A percentile compares a stretch with the other conserved stretches of the same genome.
phyloP scores from a whole-genome alignment of 495 filamentous ascomycete genomes.

The Penicillium verhagenii region DNA sequence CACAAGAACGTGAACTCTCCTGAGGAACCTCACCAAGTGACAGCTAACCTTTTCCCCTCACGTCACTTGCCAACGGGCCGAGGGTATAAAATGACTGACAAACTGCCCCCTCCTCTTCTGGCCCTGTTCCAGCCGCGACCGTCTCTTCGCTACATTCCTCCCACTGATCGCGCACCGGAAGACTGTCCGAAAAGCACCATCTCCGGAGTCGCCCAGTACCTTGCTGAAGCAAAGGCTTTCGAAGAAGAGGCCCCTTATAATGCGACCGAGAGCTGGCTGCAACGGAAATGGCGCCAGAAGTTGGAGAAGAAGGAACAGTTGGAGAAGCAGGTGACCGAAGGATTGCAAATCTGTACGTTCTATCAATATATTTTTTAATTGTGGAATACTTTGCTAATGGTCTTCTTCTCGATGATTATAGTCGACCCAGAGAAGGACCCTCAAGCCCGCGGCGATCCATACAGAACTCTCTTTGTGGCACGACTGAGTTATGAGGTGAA shows the following conservation, averaged over 20 bases:
- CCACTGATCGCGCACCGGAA: slow-evolving; percentile 79
- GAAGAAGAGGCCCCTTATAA: slow-evolving; percentile 70
- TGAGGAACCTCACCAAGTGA: slow-evolving; percentile 16
- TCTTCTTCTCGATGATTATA: slow-evolving; percentile 25
- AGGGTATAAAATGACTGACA: slow-evolving; percentile 75
- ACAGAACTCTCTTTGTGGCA: slow-evolving; percentile 90
- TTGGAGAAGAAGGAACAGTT: slow-evolving; percentile 69
- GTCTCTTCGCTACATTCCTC: slow-evolving; percentile 84
- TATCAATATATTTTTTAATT: slow-evolving; percentile 3
- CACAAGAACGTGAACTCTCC: slow-evolving; percentile 24
- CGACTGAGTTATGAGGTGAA: slow-evolving; percentile 86
- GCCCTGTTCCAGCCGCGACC: slow-evolving; percentile 93
- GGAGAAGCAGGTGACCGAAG: slow-evolving; percentile 64
- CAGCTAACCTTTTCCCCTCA: slow-evolving; percentile 12
- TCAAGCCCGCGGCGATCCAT: slow-evolving; percentile 87
- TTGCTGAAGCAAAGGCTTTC: slow-evolving; percentile 67
- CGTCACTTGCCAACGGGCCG: slow-evolving; percentile 3
- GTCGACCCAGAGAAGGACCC: slow-evolving; percentile 68
- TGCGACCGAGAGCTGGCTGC: slow-evolving; percentile 89
- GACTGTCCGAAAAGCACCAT: slow-evolving; percentile 68
- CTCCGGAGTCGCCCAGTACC: slow-evolving; percentile 67
- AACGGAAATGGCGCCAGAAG: slow-evolving; percentile 76
- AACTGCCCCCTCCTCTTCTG: slow-evolving; percentile 87
- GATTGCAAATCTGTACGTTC: slow-evolving; percentile 64
- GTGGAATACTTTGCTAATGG: slow-evolving; percentile 6